Evolutionary conservation across 2,329 filamentous ascomycete species (phyloP).

Genomic region (Nakataea oryzae): DNA sequence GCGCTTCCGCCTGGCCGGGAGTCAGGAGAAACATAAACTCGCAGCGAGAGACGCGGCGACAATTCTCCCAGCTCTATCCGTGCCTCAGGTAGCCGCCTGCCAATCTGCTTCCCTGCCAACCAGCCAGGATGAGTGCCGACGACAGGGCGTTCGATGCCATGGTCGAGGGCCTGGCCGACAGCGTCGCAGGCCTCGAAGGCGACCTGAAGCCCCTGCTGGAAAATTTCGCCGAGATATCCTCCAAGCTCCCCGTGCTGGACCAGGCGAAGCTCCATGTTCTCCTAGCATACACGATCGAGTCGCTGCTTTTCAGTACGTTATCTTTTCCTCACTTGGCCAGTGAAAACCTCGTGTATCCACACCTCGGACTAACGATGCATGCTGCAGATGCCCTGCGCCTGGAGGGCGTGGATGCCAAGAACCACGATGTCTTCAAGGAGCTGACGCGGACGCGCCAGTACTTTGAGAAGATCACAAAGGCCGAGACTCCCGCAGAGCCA

Average conservation of each 20-base stretch:
- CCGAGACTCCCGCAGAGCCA: slow-evolving; percentile 51
- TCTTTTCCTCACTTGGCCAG: neutral
- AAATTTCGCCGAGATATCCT: slow-evolving; percentile 55
- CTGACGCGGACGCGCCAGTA: slow-evolving; percentile 82
- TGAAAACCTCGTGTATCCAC: neutral
- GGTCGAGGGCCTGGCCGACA: slow-evolving; percentile 1
- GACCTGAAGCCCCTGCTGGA: slow-evolving; percentile 64
- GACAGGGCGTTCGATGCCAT: slow-evolving; percentile 1
- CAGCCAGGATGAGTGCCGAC: neutral
- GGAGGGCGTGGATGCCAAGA: slow-evolving; percentile 69
- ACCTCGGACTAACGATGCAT: slow-evolving; percentile 7
- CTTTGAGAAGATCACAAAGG: slow-evolving; percentile 78
- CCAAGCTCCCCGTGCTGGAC: slow-evolving; percentile 82
- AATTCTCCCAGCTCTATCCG: neutral
- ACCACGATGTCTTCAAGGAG: slow-evolving; percentile 78
- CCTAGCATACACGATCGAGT: slow-evolving; percentile 80
- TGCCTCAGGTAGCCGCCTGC: neutral
- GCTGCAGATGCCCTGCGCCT: slow-evolving; percentile 61
- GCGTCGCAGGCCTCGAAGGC: slow-evolving; percentile 44
- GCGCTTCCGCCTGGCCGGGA: neutral
- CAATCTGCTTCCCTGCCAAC: neutral
- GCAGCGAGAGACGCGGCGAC: too few species aligned
- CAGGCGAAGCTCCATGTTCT: slow-evolving; percentile 91
- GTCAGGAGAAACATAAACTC: neutral
- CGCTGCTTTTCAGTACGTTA: slow-evolving; percentile 70